Base-by-base conservation (phyloP, 169 alveolate species). In the Cryptosporidium xiaoi region DNA sequence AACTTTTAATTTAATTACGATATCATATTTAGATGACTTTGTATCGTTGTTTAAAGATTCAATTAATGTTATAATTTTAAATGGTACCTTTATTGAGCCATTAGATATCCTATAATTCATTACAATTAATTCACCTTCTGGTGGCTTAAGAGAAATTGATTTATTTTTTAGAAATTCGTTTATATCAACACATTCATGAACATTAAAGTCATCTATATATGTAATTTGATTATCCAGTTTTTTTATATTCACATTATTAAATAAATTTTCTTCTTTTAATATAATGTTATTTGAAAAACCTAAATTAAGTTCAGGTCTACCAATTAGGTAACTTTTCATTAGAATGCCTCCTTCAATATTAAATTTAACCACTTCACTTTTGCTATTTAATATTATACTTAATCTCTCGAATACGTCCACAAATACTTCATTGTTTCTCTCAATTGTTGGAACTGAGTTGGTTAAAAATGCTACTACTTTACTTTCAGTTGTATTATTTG, bases 121-220 rank as follows among this genome's bases (percentile, higher is more conserved):
- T 40, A 96, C 96, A 71, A 95, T 94, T 69, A 97, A 96, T 87
- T 97, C 98, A n/a, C 99, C 99, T 82, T 96, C 98, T 2, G 99
- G 99, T 12, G 99, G 99, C 44, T 91, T 82, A 65, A 98, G 95
- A 64, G 96, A 92, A 40, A 97, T 90, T 3, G 96, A 94, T 64
- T 93, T 94, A 18, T 68, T 91, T 31, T 65, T 90, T 92, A 91
- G 93, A 50, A 98, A 96, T 55, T 96, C 98, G 71, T 92, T 82
- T n/a, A 95, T 90, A 89, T 96, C 96, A 12, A 96, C 99, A 64
- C 98, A 93, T 71, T 96, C 98, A 92, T 97, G 98, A 91, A 97
- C 96, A 85, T 95, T 96, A 92, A 98, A 96, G 68, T 95, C 98
- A 82, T 96, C 97, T 53, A 97, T 68, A 18, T 93, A 95, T 64